Conservation (phyloP, 2,329 filamentous ascomycete species). For the Monascus ruber region DNA sequence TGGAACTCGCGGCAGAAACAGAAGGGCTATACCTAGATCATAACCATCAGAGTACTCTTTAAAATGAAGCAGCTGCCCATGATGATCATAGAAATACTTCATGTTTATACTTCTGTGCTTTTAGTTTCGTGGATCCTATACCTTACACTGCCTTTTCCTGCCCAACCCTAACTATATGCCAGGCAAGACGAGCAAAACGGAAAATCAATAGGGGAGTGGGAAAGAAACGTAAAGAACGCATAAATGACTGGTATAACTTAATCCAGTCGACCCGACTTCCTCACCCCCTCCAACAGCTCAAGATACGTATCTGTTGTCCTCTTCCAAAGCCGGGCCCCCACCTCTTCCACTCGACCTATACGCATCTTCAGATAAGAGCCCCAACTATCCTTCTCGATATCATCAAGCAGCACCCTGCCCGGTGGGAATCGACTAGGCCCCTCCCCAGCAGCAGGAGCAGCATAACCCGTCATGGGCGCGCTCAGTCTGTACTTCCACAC, state of each 20-base stretch:
- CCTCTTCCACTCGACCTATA: constrained; percentile 12
- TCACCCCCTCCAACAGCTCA: constrained; percentile 7
- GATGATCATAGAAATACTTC: no score
- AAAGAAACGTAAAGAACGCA: no score
- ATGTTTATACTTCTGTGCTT: no score
- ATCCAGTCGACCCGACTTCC: no score
- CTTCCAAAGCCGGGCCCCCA: constrained; percentile 4
- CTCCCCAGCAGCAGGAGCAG: neutral
- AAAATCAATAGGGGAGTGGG: no score
- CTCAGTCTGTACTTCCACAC: constrained; percentile 51
- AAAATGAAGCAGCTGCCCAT: no score
- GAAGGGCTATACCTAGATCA: constrained; percentile 12
- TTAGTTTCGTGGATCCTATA: no score
- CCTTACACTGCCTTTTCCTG: no score
- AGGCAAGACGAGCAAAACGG: no score
- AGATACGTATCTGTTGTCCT: constrained; percentile 6
- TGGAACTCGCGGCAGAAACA: constrained; percentile 40
- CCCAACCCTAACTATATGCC: no score
- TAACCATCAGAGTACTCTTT: no score
- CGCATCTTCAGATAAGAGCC: constrained; percentile 9
- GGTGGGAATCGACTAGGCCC: constrained; percentile 11
- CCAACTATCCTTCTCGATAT: constrained; percentile 9
- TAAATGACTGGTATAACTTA: no score
- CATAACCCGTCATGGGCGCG: constrained; percentile 17
- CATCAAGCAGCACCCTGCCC: constrained; percentile 22